Evolutionary conservation across 495 filamentous ascomycete genomes (phyloP), one percentile per base, ranked within the genome.

Genomic region (Friedmanniomyces simplex): DNA sequence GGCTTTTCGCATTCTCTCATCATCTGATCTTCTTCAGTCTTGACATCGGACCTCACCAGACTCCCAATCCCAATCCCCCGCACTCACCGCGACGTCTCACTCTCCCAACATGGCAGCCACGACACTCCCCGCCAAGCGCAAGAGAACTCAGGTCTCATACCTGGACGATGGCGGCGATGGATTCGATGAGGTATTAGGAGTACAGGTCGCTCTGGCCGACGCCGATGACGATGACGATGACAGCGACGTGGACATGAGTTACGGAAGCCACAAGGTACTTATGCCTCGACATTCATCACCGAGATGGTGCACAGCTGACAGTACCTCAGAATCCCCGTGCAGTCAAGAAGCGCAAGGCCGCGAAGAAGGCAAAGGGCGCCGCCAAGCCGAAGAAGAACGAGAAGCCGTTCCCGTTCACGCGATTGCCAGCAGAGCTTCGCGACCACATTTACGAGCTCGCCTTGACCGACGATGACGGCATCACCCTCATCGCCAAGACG

Each of bases 361-460:
- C 26, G 22, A 42, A 54, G 46, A 59, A 41, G 20, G 32, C 59
- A 3, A 59, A 53, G 45, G 36, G 24, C 12, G 16, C 57, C 20
- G n/a, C 26, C 0, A 46, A 52, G 36, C 52, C 58, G 14, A 57
- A 58, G 52, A 54, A 59, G 50, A 20, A 34, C n/a, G 47, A 46
- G 20, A 67, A 61, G 37, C 52, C 62, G 39, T 70, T 70, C 30
- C 64, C 51, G 0, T 68, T 70, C 43, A 22, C 67, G 8, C n/a
- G 54, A 21, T 56, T 70, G 3, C 66, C 68, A 2, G 34, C 61
- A 4, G 68, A 70, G 50, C 60, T 70, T 18, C 59, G 66, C 2
- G 57, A 64, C 50, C 18, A 59, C 16, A 66, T 68, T 34, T 68
- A 70, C 62, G 53, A 48, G 20, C 54, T 58, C 21, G 62, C 55